phyloP scores from a whole-genome alignment of 1,139 yeast genomes.

The Hyphopichia pseudoburtonii region DNA sequence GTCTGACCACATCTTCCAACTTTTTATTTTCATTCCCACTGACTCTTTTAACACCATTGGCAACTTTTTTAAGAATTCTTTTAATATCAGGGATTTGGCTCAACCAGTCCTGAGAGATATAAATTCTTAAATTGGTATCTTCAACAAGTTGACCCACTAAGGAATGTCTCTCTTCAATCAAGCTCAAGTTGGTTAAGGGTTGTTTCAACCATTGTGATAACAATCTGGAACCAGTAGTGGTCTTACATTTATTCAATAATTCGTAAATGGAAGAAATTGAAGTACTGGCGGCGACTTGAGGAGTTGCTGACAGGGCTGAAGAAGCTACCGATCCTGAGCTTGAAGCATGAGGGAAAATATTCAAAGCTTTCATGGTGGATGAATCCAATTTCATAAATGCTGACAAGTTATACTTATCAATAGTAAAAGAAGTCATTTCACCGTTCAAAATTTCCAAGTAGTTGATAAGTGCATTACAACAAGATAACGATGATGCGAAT shows the following conservation, averaged over 20 bases:
- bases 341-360: constrained; percentile 62
- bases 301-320: constrained; percentile 29
- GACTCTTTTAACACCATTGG: constrained; percentile 38
- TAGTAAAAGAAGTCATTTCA: constrained; percentile 41
- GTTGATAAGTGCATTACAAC: constrained; percentile 62
- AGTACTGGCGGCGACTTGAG: constrained; percentile 22
- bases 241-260: constrained; percentile 81
- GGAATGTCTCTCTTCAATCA: constrained; percentile 65
- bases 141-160: constrained; percentile 73
- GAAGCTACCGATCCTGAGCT: constrained; percentile 11
- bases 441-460: constrained; percentile 66
- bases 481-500: constrained; percentile 33
- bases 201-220: constrained; percentile 95
- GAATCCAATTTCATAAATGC: constrained; percentile 88
- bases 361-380: constrained; percentile 84
- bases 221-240: constrained; percentile 80
- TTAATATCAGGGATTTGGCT: constrained; percentile 80
- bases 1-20: constrained; percentile 86
- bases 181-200: constrained; percentile 67
- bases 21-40: constrained; percentile 42
- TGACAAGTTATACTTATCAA: constrained; percentile 67
- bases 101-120: constrained; percentile 66
- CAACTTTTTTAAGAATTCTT: constrained; percentile 65
- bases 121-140: constrained; percentile 65
- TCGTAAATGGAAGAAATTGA: constrained; percentile 67